Percentiles rank a stretch among this genome's conserved stretches.
Conservation (phyloP, 192 early-diverging fungal species). For the Martensiomyces pterosporus region DNA sequence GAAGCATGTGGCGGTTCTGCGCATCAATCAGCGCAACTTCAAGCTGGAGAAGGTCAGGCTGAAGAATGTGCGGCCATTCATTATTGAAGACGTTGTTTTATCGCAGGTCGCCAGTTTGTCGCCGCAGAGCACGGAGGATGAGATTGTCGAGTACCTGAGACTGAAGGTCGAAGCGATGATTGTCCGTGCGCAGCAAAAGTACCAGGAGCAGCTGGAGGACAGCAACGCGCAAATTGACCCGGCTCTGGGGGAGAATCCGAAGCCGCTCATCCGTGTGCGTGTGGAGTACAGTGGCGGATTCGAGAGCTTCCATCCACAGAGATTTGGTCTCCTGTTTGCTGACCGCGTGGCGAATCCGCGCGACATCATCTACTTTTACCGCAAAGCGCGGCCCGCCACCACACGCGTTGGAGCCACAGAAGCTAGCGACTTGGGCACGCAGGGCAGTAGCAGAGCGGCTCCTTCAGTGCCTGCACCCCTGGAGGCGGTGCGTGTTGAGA, state of each 20-base stretch:
- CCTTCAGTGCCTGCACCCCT: constrained; percentile 58
- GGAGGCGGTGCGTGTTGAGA: constrained; percentile 68
- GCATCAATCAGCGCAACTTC: constrained; percentile 65
- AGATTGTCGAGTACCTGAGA: constrained; percentile 57
- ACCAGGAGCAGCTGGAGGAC: constrained; percentile 39
- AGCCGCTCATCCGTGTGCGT: constrained; percentile 72
- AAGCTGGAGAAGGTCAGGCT: constrained; percentile 71
- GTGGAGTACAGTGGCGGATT: constrained; percentile 88
- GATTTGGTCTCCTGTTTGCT: constrained; percentile 78
- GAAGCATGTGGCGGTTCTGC: constrained; percentile 60
- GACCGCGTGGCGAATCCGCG: constrained; percentile 82
- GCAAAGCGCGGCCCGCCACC: constrained; percentile 43
- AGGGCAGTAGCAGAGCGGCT: constrained; percentile 16
- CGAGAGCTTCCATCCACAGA: constrained; percentile 76
- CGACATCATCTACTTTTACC: constrained; percentile 80
- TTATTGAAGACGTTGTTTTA: constrained; percentile 68
- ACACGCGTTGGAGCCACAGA: constrained; percentile 1
- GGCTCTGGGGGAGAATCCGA: constrained; percentile 52
- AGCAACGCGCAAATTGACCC: constrained; percentile 21
- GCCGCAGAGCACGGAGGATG: constrained; percentile 52
- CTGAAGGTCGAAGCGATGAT: constrained; percentile 55
- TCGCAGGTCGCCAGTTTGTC: constrained; percentile 45
- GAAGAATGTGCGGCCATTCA: constrained; percentile 81
- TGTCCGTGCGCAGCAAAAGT: constrained; percentile 59
- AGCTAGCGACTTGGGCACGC: neutral